Evolutionary conservation across 139 green algal genomes (phyloP).

Genomic region (Pleodorina starrii): DNA sequence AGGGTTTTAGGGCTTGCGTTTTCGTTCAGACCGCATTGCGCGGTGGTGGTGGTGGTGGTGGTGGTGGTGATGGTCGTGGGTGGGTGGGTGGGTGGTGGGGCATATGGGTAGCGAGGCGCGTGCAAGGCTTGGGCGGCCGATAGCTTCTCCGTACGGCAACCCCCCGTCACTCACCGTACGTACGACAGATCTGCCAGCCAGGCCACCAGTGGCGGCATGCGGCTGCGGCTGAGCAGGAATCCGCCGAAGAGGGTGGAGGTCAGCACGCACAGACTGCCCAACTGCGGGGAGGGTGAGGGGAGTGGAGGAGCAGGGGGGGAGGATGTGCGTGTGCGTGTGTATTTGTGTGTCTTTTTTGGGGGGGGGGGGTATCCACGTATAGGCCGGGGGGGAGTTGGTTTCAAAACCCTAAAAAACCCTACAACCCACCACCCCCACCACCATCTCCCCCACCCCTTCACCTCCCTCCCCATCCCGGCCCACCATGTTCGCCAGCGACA

Average conservation of each 20-base stretch:
- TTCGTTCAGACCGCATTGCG: too few species aligned
- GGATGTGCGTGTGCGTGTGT: too few species aligned
- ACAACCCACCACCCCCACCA: not conserved
- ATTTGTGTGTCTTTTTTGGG: too few species aligned
- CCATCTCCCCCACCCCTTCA: not conserved
- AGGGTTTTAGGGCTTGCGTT: too few species aligned
- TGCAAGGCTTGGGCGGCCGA: too few species aligned
- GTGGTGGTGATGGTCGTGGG: too few species aligned
- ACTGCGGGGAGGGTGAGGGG: conserved; percentile 32
- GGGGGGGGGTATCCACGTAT: too few species aligned
- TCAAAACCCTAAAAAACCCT: not conserved
- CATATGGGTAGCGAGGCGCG: too few species aligned
- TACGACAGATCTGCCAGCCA: conserved; percentile 61
- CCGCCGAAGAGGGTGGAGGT: conserved; percentile 72
- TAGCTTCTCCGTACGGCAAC: too few species aligned
- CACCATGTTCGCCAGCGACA: conserved; percentile 77
- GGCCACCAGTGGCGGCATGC: conserved; percentile 63
- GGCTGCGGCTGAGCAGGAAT: conserved; percentile 72
- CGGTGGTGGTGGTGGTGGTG: too few species aligned
- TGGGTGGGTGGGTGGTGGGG: too few species aligned
- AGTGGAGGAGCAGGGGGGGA: conserved; percentile 17
- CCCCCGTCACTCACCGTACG: conserved; percentile 58
- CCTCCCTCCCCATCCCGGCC: not conserved
- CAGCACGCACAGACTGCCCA: conserved; percentile 70
- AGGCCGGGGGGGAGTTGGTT: not conserved